Evolutionary conservation across 2,329 filamentous ascomycete species (phyloP).

Genomic region (Cytospora mali): DNA sequence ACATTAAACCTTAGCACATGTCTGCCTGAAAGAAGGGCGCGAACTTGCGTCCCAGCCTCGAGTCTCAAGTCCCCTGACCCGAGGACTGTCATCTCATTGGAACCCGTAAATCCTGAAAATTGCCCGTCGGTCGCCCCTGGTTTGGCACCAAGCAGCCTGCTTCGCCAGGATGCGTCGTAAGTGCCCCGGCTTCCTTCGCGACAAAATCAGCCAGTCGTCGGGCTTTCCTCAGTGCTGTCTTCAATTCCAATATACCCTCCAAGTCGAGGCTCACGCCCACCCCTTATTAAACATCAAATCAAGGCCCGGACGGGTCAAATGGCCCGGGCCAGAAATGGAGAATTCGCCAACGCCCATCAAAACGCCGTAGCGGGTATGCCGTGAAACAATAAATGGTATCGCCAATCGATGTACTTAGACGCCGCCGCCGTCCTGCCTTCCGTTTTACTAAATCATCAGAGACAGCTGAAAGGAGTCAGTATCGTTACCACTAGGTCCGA

Average conservation of each 20-base stretch:
- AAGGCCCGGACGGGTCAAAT: not conserved
- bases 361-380: constrained; percentile 21
- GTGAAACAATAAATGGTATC: constrained; percentile 7
- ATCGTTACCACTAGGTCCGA: constrained; percentile 7
- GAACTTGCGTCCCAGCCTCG: not conserved
- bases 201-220: too few species aligned
- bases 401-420: constrained; percentile 9
- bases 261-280: not conserved
- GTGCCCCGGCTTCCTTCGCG: not conserved
- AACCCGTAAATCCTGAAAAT: not conserved
- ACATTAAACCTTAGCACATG: not conserved
- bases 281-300: not conserved
- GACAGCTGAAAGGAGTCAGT: constrained; percentile 18
- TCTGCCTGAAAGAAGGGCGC: not conserved
- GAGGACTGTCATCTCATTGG: not conserved
- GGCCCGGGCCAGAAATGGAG: not conserved
- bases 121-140: not conserved
- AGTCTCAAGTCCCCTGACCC: not conserved
- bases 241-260: not conserved
- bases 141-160: not conserved
- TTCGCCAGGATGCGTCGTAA: not conserved
- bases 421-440: not conserved
- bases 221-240: not conserved
- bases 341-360: constrained; percentile 12
- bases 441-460: constrained; percentile 23